phyloP scores from a whole-genome alignment of 257 asterid genomes.

The Linaria vulgaris region DNA sequence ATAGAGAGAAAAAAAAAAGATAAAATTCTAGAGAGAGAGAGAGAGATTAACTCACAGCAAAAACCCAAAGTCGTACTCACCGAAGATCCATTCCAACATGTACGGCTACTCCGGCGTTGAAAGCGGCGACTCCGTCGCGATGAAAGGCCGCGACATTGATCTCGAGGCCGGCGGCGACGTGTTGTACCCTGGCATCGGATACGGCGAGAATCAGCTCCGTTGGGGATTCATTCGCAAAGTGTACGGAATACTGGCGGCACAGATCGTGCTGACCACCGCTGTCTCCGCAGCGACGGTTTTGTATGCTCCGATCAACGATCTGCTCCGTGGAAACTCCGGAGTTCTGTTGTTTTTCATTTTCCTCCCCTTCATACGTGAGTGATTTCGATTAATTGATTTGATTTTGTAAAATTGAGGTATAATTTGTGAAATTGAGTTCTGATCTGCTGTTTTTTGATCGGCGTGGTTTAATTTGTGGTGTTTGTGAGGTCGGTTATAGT shows the following conservation, averaged over 20 bases:
- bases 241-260: slow-evolving; percentile 83
- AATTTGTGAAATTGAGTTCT: not conserved
- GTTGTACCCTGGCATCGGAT: slow-evolving; percentile 86
- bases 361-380: slow-evolving; percentile 81
- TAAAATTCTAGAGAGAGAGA: slow-evolving; percentile 27
- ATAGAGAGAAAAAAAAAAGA: not conserved
- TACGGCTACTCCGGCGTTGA: slow-evolving; percentile 51
- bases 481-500: not conserved
- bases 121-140: slow-evolving; percentile 32
- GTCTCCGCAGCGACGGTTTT: slow-evolving; percentile 74
- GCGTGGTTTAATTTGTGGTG: not conserved
- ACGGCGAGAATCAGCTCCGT: slow-evolving; percentile 93
- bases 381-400: not conserved
- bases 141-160: slow-evolving; percentile 46
- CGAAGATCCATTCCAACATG: slow-evolving; percentile 43
- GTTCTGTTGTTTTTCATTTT: slow-evolving; percentile 71
- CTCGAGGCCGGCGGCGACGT: slow-evolving; percentile 62
- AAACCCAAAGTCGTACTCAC: slow-evolving; percentile 3
- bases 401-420: not conserved
- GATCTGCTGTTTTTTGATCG: slow-evolving; percentile 3
- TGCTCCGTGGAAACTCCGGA: slow-evolving; percentile 70
- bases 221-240: slow-evolving; percentile 99
- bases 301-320: slow-evolving; percentile 76
- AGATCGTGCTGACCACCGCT: slow-evolving; percentile 66
- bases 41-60: slow-evolving; percentile 27